Base-by-base conservation (phyloP, 176 grass and related monocot genomes). In the Musa beccarii region DNA sequence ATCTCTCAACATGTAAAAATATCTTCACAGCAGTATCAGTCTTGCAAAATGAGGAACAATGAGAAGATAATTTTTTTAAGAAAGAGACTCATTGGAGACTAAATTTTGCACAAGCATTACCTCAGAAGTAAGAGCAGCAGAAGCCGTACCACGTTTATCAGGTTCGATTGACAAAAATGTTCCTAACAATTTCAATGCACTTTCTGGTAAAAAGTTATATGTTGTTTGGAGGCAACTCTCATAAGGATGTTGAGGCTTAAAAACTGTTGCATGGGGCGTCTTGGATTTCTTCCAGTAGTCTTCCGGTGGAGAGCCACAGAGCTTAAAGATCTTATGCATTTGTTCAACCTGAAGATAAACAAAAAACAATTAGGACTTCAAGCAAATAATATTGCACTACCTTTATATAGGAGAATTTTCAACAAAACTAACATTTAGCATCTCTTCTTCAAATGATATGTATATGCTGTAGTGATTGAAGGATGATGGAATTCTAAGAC, bases 311-410 rank as follows among this genome's bases (percentile, higher is more conserved):
- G 91, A 94, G 34, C 95, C 95, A 50, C 91, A 99, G 54, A 99
- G 87, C 81, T 99, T 99, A 80, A 99, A 99, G 76, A 99, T 94
- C 74, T 83, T 87, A 83, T 99, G 90, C 59, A 99, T 94, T 88
- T 99, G 95, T 80, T 99, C 95, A 0, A 94, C 82, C 85, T 87
- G 76, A 17, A 59, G 10, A 53, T 15, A 8, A 59, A 61, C 19
- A n/a, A 7, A 19, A 61, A 51, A 0, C 2, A 52, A 20, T 12
- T 10, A 66, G 0, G 6, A 22, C 63, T 14, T 26, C 3, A 25
- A 66, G 11, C 6, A 66, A 70, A 51, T 51, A 7, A 22, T 2
- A 55, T 54, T 14, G 10, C 24, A 23, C 17, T 61, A 17, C 57
- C 14, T 17, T 61, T 61, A 43, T 43, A 6, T 43, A 43, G 0